Percentiles rank a stretch among this genome's conserved stretches.
These are phyloP conservation scores for Cercophora sp. DNA, from an alignment of 495 filamentous ascomycete species.

Conservation along the genomic window DNA sequence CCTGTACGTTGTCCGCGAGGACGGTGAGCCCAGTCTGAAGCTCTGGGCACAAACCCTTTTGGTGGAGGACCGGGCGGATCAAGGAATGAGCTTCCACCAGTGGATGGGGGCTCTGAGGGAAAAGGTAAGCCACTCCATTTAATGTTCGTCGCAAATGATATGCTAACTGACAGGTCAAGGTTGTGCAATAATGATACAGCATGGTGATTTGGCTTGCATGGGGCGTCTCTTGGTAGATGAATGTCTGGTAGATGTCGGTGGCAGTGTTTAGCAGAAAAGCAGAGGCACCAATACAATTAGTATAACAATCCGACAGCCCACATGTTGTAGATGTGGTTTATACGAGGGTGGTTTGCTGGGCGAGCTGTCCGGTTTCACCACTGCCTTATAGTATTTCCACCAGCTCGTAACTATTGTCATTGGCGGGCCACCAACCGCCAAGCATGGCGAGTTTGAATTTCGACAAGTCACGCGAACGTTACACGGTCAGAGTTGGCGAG, in stretches of 20 bases:
- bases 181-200: slow-evolving; percentile 38
- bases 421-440: too few relatives aligned
- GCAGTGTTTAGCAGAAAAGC: not conserved
- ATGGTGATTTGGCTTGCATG: slow-evolving; percentile 1
- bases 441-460: too few relatives aligned
- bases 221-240: slow-evolving; percentile 7
- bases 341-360: too few relatives aligned
- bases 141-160: slow-evolving; percentile 2
- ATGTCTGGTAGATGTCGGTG: not conserved
- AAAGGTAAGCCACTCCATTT: slow-evolving; percentile 61
- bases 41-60: slow-evolving; percentile 95
- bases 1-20: slow-evolving; percentile 88
- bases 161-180: slow-evolving; percentile 26
- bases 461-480: too few relatives aligned
- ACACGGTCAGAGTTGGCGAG: too few relatives aligned
- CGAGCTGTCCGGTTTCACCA: too few relatives aligned
- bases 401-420: too few relatives aligned
- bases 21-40: slow-evolving; percentile 91
- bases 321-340: not conserved
- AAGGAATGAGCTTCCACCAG: slow-evolving; percentile 84
- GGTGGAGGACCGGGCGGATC: slow-evolving; percentile 92
- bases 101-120: slow-evolving; percentile 91
- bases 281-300: not conserved
- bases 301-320: not conserved
- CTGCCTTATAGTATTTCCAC: too few relatives aligned